phyloP scores from a whole-genome alignment of 257 asterid genomes.

The Solanum medicagineum region DNA sequence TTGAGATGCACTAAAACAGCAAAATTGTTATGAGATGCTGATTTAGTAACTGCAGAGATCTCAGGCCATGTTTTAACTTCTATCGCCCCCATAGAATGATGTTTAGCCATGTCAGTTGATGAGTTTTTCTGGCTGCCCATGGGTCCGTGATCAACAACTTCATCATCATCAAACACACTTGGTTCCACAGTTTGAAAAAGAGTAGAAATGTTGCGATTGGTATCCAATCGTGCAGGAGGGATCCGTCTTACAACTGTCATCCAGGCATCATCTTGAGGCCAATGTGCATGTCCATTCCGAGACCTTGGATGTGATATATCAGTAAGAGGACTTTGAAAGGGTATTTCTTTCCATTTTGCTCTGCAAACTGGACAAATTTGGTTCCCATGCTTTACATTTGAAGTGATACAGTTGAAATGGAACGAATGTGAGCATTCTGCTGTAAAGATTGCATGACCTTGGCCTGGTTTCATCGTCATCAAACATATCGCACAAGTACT shows the following conservation, averaged over 20 bases:
- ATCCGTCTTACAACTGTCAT: conserved; percentile 20
- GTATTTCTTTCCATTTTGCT: conserved; percentile 87
- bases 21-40: conserved; percentile 29
- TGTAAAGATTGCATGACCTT: conserved; percentile 84
- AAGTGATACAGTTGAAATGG: conserved; percentile 79
- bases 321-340: conserved; percentile 37
- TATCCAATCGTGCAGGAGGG: conserved; percentile 33
- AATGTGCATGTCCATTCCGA: conserved; percentile 18
- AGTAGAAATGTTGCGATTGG: conserved; percentile 10
- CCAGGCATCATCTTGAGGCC: conserved; percentile 35
- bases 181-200: conserved; percentile 38
- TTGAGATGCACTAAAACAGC: conserved; percentile 60
- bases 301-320: conserved; percentile 23
- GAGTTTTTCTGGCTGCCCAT: conserved; percentile 1
- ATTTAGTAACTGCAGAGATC: conserved; percentile 50
- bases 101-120: conserved; percentile 3
- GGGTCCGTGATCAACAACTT: conserved; percentile 19
- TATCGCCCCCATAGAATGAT: conserved; percentile 13
- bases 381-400: conserved; percentile 78
- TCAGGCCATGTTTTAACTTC: conserved; percentile 53
- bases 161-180: conserved; percentile 63
- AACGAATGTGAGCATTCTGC: conserved; percentile 94
- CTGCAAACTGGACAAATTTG: conserved; percentile 80
- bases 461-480: conserved; percentile 54
- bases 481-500: conserved; percentile 76